phyloP scores from a whole-genome alignment of 352 stramenopile genomes.

The Peronospora belbahrii region DNA sequence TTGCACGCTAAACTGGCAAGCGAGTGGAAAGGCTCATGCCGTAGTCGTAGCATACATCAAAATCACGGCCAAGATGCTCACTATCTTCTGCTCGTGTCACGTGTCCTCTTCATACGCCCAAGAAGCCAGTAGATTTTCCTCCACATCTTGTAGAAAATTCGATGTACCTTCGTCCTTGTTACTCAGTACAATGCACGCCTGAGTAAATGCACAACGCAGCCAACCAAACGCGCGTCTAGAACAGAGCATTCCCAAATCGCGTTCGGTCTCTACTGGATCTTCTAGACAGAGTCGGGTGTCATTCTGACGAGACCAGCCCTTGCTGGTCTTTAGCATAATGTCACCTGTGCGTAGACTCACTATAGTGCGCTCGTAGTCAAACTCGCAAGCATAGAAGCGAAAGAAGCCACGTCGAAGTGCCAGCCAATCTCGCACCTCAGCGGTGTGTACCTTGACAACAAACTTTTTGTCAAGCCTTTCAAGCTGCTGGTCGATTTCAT shows the following conservation, averaged over 20 bases:
- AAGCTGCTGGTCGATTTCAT: slow-evolving; percentile 18
- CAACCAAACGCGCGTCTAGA: slow-evolving; percentile 44
- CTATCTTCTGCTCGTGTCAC: too few species aligned
- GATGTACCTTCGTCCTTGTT: slow-evolving; percentile 1
- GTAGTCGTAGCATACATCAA: too few species aligned
- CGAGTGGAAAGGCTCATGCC: too few species aligned
- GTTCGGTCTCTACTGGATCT: slow-evolving; percentile 63
- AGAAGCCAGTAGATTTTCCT: slow-evolving; percentile 12
- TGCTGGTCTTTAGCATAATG: slow-evolving; percentile 32
- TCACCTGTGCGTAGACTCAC: slow-evolving; percentile 41
- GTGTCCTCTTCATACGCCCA: slow-evolving; percentile 26
- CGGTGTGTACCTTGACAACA: background rate
- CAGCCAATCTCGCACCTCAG: slow-evolving; percentile 18
- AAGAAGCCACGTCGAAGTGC: slow-evolving; percentile 59
- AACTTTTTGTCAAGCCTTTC: slow-evolving; percentile 14
- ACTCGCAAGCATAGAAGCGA: slow-evolving; percentile 60
- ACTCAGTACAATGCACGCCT: slow-evolving; percentile 33
- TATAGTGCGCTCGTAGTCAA: slow-evolving; percentile 58
- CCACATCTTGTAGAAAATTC: slow-evolving; percentile 1
- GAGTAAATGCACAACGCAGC: slow-evolving; percentile 46
- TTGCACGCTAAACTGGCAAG: too few species aligned
- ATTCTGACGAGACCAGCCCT: slow-evolving; percentile 37
- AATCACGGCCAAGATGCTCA: too few species aligned
- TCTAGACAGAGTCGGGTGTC: slow-evolving; percentile 50
- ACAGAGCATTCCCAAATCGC: slow-evolving; percentile 64